Evolutionary conservation across 768 basidiomycete genomes (phyloP).

Genomic region (Boletus edulis): DNA sequence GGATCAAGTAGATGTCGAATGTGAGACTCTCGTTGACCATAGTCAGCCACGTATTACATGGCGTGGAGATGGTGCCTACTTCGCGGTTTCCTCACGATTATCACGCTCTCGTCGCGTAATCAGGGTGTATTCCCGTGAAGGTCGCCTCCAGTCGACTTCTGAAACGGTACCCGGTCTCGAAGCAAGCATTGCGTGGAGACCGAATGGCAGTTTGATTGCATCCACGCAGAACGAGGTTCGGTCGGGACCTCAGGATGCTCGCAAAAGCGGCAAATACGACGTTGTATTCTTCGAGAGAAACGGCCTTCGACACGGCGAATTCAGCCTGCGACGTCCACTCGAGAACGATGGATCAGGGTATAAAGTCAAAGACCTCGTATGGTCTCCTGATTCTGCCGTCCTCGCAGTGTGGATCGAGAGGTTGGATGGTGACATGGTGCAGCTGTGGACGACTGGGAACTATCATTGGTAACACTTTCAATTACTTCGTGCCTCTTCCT

Average conservation of each 20-base stretch:
- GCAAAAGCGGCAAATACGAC: constrained; percentile 71
- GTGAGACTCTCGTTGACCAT: constrained; percentile 71
- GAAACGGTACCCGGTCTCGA: constrained; percentile 84
- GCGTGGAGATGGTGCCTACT: constrained; percentile 91
- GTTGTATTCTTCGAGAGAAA: constrained; percentile 96
- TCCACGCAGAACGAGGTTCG: constrained; percentile 76
- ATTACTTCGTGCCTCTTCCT: neutral
- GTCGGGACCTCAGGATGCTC: constrained; percentile 64
- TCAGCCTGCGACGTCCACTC: constrained; percentile 49
- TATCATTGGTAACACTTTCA: constrained; percentile 74
- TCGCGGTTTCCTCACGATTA: constrained; percentile 78
- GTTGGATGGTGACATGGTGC: constrained; percentile 72
- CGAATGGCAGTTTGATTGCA: constrained; percentile 84
- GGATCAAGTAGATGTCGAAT: constrained; percentile 35
- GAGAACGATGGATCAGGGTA: constrained; percentile 56
- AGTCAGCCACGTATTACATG: constrained; percentile 74
- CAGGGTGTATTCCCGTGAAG: constrained; percentile 41
- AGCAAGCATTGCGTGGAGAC: constrained; percentile 78
- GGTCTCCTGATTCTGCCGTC: constrained; percentile 88
- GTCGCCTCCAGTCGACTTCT: constrained; percentile 76
- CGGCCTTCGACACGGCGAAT: constrained; percentile 90
- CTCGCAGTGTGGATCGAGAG: constrained; percentile 83
- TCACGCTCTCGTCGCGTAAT: constrained; percentile 27
- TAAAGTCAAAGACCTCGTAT: constrained; percentile 69
- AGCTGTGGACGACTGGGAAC: constrained; percentile 92